Conservation (phyloP, 2,329 filamentous ascomycete species). For the Alternaria dauci region DNA sequence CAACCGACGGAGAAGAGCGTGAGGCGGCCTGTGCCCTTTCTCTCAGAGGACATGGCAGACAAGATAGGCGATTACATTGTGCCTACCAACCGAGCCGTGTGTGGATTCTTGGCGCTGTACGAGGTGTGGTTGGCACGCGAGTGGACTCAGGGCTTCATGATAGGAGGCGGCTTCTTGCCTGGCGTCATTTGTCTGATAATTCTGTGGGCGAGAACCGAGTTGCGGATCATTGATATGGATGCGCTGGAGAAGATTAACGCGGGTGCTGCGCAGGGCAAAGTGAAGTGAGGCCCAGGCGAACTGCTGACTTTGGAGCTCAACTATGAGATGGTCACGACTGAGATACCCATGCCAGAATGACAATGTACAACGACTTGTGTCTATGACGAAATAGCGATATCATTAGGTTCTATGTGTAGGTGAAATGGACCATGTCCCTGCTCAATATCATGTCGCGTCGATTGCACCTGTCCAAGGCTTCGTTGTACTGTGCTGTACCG, state of each 20-base stretch:
- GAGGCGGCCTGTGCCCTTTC: slow-evolving; percentile 31
- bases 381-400: background rate
- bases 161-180: slow-evolving; percentile 53
- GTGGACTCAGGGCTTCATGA: slow-evolving; percentile 40
- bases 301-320: background rate
- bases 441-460: slow-evolving; percentile 10
- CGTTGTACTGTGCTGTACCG: slow-evolving; percentile 7
- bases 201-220: slow-evolving; percentile 69
- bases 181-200: slow-evolving; percentile 67
- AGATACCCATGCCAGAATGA: background rate
- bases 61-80: slow-evolving; percentile 69
- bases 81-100: slow-evolving; percentile 67
- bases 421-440: background rate
- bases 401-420: slow-evolving; percentile 7
- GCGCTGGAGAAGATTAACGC: slow-evolving; percentile 66
- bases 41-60: slow-evolving; percentile 40
- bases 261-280: slow-evolving; percentile 57
- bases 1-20: slow-evolving; percentile 13
- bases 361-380: background rate
- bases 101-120: slow-evolving; percentile 57
- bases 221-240: slow-evolving; percentile 73
- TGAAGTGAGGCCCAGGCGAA: background rate
- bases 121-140: slow-evolving; percentile 37
- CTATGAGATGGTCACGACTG: background rate
- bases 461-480: slow-evolving; percentile 2